These are phyloP conservation scores for Calocybe cyanea DNA, from an alignment of 768 basidiomycete genomes.

Conservation along the genomic window DNA sequence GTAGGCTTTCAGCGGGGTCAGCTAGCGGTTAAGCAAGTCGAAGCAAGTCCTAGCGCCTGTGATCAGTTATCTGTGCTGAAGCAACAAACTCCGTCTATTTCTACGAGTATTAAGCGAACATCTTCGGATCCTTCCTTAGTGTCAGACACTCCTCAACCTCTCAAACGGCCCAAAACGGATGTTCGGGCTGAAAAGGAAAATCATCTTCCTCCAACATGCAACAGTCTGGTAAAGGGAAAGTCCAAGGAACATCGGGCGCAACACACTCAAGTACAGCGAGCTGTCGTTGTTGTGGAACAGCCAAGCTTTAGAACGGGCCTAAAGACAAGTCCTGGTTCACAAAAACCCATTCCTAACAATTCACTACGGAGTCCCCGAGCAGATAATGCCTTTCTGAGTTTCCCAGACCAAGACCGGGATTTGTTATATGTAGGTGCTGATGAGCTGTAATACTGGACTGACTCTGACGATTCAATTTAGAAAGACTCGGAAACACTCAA, in stretches of 20 bases:
- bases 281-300: conserved; percentile 16
- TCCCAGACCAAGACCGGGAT: conserved; percentile 20
- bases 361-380: neutral
- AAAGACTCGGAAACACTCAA: conserved; percentile 26
- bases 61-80: conserved; percentile 31
- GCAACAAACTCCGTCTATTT: conserved; percentile 29
- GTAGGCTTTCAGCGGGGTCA: conserved; percentile 36
- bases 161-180: conserved; percentile 30
- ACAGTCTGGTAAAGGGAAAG: conserved; percentile 14
- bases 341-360: conserved; percentile 20
- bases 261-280: neutral
- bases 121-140: conserved; percentile 35
- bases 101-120: conserved; percentile 31
- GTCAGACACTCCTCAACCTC: conserved; percentile 23
- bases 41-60: conserved; percentile 15
- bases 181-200: conserved; percentile 34
- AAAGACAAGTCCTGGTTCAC: conserved; percentile 18
- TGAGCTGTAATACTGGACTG: neutral
- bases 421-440: conserved; percentile 20
- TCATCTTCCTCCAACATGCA: conserved; percentile 1
- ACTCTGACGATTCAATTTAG: conserved; percentile 18
- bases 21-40: conserved; percentile 6
- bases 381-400: neutral
- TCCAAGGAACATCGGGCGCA: conserved; percentile 11
- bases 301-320: conserved; percentile 20